Evolutionary conservation across 2,329 filamentous ascomycete genomes (phyloP).

Genomic region (Salinomyces thailandicus): DNA sequence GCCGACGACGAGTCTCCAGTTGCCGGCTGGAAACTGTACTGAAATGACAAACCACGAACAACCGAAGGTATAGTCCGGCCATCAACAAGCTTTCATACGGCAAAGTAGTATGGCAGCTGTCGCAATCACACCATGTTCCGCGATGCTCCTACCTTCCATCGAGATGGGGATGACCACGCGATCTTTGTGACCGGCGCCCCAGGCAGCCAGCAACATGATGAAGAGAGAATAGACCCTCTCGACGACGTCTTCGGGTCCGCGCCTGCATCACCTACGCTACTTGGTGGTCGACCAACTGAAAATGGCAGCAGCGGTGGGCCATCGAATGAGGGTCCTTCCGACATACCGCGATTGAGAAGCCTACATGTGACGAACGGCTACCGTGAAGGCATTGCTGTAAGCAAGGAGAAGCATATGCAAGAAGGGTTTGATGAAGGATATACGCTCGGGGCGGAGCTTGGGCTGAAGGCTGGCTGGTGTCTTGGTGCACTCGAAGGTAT

Average conservation of each 20-base stretch:
- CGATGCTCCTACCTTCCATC: constrained; percentile 16
- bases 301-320: neutral
- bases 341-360: constrained; percentile 62
- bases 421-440: constrained; percentile 88
- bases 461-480: constrained; percentile 60
- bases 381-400: constrained; percentile 69
- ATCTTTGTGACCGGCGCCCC: constrained; percentile 14
- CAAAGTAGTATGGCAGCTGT: neutral
- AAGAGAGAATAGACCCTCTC: constrained; percentile 21
- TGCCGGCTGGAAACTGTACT: too few relatives aligned
- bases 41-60: too few relatives aligned
- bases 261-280: constrained; percentile 27
- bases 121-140: constrained; percentile 17
- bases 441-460: constrained; percentile 69
- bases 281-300: neutral
- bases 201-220: constrained; percentile 2
- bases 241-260: constrained; percentile 40
- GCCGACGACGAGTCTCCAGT: too few relatives aligned
- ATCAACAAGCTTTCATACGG: too few relatives aligned
- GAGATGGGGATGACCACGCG: constrained; percentile 6
- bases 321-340: constrained; percentile 40
- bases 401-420: constrained; percentile 70
- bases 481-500: constrained; percentile 71
- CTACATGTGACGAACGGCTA: constrained; percentile 81
- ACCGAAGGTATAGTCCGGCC: too few relatives aligned